These are phyloP conservation scores for Bruguiera hainesii DNA, from an alignment of 441 rosid genomes.

Conservation along the genomic window DNA sequence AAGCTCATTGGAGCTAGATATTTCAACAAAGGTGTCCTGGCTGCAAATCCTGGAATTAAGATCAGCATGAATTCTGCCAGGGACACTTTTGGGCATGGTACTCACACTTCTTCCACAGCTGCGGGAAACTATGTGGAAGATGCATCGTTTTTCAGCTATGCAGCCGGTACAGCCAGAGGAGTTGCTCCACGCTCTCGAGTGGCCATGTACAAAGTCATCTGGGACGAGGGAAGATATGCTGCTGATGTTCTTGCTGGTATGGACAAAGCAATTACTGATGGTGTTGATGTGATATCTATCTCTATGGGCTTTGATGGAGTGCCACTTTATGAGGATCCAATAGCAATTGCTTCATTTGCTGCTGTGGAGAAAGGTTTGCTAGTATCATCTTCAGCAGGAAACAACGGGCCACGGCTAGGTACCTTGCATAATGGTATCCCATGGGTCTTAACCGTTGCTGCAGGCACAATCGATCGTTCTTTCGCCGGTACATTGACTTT, in stretches of 20 bases:
- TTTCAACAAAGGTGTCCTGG: conserved; percentile 42
- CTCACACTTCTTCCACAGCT: conserved; percentile 44
- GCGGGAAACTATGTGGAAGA: conserved; percentile 41
- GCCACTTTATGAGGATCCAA: conserved; percentile 43
- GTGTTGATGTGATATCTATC: conserved; percentile 53
- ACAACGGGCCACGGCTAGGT: conserved; percentile 29
- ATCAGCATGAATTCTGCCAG: conserved; percentile 41
- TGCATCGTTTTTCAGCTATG: conserved; percentile 42
- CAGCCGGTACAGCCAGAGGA: conserved; percentile 46
- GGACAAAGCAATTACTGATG: conserved; percentile 47
- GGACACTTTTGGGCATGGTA: conserved; percentile 39
- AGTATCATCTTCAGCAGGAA: conserved; percentile 56
- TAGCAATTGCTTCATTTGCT: conserved; percentile 51
- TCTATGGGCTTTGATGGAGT: conserved; percentile 42
- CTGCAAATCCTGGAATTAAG: conserved; percentile 32
- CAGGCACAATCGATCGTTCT: conserved; percentile 46
- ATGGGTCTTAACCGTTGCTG: conserved; percentile 52
- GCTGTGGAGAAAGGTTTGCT: conserved; percentile 48
- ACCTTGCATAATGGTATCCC: conserved; percentile 51
- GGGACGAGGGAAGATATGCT: conserved; percentile 34
- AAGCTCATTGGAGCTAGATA: conserved; percentile 51
- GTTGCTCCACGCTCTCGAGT: conserved; percentile 38
- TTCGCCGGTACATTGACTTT: conserved; percentile 35
- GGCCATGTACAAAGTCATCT: conserved; percentile 51
- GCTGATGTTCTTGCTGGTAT: conserved; percentile 59